Conservation (phyloP, 2,329 filamentous ascomycete genomes). For the Hyphodiscus sp. region DNA sequence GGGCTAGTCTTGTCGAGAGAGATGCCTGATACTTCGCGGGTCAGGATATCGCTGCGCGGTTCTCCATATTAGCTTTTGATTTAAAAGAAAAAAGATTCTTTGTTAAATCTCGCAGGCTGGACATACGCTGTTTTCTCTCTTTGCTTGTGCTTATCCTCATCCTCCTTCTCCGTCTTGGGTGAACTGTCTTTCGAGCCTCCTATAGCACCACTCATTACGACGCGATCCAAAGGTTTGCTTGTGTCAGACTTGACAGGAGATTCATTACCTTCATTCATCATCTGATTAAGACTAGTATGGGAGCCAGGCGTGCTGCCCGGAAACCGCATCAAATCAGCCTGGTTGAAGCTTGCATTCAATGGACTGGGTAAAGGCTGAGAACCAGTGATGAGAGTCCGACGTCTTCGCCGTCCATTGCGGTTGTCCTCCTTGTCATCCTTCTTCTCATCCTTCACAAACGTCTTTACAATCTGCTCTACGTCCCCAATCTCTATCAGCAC, state of each 20-base stretch:
- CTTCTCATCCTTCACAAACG: slow-evolving; percentile 78
- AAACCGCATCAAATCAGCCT: slow-evolving; percentile 60
- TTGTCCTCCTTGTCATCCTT: slow-evolving; percentile 79
- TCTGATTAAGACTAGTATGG: slow-evolving; percentile 73
- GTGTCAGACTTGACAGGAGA: slow-evolving; percentile 31
- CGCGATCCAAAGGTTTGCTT: slow-evolving; percentile 34
- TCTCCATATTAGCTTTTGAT: slow-evolving; percentile 7
- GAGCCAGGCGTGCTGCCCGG: slow-evolving; percentile 52
- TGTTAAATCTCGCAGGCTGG: not conserved
- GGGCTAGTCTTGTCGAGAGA: slow-evolving; percentile 70
- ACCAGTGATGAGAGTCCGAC: slow-evolving; percentile 91
- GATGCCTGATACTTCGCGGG: slow-evolving; percentile 90
- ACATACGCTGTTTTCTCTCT: slow-evolving; percentile 91
- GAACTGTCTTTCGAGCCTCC: slow-evolving; percentile 36
- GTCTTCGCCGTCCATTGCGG: slow-evolving; percentile 80
- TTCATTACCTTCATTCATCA: slow-evolving; percentile 70
- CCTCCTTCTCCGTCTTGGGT: slow-evolving; percentile 42
- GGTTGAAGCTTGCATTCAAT: slow-evolving; percentile 84
- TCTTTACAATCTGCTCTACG: slow-evolving; percentile 96
- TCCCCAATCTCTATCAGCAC: slow-evolving; percentile 98
- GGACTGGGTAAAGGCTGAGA: slow-evolving; percentile 94
- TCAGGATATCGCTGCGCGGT: slow-evolving; percentile 67
- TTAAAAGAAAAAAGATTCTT: not conserved
- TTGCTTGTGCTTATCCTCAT: slow-evolving; percentile 67
- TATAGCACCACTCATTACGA: slow-evolving; percentile 51